Evolutionary conservation across 345 rosid species (phyloP), one percentile per base, ranked within the genome.

Genomic region (Eucalyptus tenuipes): DNA sequence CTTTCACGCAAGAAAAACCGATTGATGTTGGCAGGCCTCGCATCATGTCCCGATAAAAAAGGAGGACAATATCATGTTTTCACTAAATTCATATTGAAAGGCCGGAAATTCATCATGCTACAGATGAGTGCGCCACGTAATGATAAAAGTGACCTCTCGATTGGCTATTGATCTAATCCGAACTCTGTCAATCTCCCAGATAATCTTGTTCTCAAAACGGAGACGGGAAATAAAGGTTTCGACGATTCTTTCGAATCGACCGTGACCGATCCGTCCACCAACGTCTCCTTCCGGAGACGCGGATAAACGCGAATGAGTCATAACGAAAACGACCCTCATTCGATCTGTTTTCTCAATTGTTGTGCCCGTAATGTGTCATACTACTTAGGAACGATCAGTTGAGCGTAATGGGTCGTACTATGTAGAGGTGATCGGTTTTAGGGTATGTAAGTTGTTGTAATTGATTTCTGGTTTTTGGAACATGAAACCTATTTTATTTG

Each of bases 111-210:
- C 59, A 29, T 49, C 7, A 50, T 45, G 12, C 22, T 49, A 25
- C 44, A 91, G 93, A 90, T 91, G 89, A 86, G 89, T 31, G 13
- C 49, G 91, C 91, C 91, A 89, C 90, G 92, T 85, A 42, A 49
- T 61, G 81, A 40, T 50, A 14, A 17, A 12, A 8, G 14, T 1
- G 13, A 31, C 81, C 6, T 11, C 3, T 61, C 50, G 87, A 85
- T 18, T 47, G 61, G 17, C 49, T 44, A 80, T 27, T 27, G 44
- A 85, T 85, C 45, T 18, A 37, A 71, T 71, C 81, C 81, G 24
- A 37, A 37, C 45, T 3, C 45, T 9, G 18, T 17, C 24, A 5
- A 37, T 5, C 45, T 71, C 13, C 81, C 81, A 40, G 10, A 18
- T 71, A 18, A 40, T 37, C 81, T 71, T 42, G 45, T 20, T 33